Percentiles rank a stretch among this genome's conserved stretches.
Conservation (phyloP, 2,329 filamentous ascomycete genomes). For the Epichloe scottii region DNA sequence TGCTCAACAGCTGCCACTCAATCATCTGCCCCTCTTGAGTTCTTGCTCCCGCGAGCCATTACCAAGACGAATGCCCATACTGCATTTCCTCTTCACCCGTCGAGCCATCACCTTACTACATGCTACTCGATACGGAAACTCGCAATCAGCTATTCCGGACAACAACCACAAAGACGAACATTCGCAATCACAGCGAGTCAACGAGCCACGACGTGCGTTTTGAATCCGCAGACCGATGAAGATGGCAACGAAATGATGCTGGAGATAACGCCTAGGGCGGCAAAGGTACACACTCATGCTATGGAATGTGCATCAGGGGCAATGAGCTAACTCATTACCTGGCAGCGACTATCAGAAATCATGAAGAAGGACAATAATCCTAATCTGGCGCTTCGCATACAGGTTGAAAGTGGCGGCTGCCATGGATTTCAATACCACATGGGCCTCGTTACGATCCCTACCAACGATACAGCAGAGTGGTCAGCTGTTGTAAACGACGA, state of each 20-base stretch:
- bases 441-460: slow-evolving; percentile 58
- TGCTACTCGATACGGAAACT: neutral
- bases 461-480: slow-evolving; percentile 20
- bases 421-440: slow-evolving; percentile 98
- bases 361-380: slow-evolving; percentile 63
- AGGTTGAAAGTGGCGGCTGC: slow-evolving; percentile 86
- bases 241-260: slow-evolving; percentile 75
- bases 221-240: slow-evolving; percentile 69
- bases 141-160: neutral
- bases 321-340: neutral
- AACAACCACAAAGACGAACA: slow-evolving; percentile 7
- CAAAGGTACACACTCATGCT: slow-evolving; percentile 43
- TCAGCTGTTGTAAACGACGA: slow-evolving; percentile 46
- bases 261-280: slow-evolving; percentile 72
- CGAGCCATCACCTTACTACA: neutral
- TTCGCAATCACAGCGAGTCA: slow-evolving; percentile 27
- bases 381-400: slow-evolving; percentile 74
- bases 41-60: slow-evolving; percentile 25
- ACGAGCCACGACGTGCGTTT: slow-evolving; percentile 35
- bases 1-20: slow-evolving; percentile 15
- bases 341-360: slow-evolving; percentile 61
- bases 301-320: neutral
- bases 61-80: neutral
- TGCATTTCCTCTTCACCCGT: neutral
- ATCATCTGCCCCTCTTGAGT: slow-evolving; percentile 21